Evolutionary conservation across 2,329 filamentous ascomycete genomes (phyloP).

Genomic region (Ophiosphaerella korrae): DNA sequence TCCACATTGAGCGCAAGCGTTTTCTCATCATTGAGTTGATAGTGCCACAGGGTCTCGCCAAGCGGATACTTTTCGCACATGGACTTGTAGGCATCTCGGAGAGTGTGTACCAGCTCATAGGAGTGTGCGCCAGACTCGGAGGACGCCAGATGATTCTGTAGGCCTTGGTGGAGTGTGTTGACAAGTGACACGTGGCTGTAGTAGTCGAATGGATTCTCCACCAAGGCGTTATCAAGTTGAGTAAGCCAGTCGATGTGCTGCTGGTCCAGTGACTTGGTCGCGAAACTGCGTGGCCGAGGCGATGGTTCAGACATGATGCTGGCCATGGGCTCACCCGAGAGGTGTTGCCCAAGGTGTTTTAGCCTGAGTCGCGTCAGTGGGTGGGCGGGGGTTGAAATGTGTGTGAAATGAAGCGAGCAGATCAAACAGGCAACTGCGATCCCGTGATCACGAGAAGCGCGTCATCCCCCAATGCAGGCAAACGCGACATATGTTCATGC

Average conservation of each 20-base stretch:
- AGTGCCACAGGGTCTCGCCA: slow-evolving; percentile 78
- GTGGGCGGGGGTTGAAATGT: slow-evolving; percentile 10
- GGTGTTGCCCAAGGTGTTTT: slow-evolving; percentile 41
- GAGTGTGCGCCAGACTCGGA: slow-evolving; percentile 45
- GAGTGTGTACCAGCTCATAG: slow-evolving; percentile 52
- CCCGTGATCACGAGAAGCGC: slow-evolving; percentile 18
- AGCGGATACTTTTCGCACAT: slow-evolving; percentile 70
- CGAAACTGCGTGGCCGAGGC: slow-evolving; percentile 51
- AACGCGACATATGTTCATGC: slow-evolving; percentile 9
- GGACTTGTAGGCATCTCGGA: slow-evolving; percentile 59
- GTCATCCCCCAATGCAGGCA: neutral
- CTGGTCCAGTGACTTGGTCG: slow-evolving; percentile 50
- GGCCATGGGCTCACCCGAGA: slow-evolving; percentile 51
- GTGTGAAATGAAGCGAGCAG: slow-evolving; percentile 13
- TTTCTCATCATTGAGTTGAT: slow-evolving; percentile 75
- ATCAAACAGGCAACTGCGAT: slow-evolving; percentile 21
- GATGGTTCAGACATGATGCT: slow-evolving; percentile 57
- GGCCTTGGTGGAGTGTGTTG: slow-evolving; percentile 55
- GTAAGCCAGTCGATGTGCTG: slow-evolving; percentile 52
- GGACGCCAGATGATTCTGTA: slow-evolving; percentile 47
- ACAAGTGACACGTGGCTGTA: slow-evolving; percentile 55
- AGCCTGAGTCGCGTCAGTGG: slow-evolving; percentile 18
- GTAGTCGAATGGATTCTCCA: slow-evolving; percentile 57
- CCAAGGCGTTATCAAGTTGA: slow-evolving; percentile 50
- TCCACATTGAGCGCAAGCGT: slow-evolving; percentile 66